Conservation (phyloP, 1,284 basidiomycete species). For the Heliocybe sulcata region DNA sequence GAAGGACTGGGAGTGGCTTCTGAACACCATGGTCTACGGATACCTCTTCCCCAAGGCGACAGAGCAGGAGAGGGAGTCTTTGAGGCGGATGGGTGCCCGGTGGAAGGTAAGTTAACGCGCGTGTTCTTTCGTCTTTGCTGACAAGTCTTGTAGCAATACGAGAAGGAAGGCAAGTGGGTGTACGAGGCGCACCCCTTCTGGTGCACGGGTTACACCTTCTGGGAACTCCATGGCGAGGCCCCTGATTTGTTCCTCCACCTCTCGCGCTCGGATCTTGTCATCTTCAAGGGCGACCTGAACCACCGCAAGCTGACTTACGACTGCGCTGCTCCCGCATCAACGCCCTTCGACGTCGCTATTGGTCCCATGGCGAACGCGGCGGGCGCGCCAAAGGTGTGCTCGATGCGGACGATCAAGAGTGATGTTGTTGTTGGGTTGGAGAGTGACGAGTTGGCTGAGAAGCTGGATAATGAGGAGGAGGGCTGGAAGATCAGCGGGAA, state of each 20-base stretch:
- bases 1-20: slow-evolving; percentile 94
- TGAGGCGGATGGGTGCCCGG: slow-evolving; percentile 75
- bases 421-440: slow-evolving; percentile 72
- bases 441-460: slow-evolving; percentile 73
- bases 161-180: slow-evolving; percentile 88
- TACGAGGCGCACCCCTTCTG: slow-evolving; percentile 98
- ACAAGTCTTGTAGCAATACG: slow-evolving; percentile 65
- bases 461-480: slow-evolving; percentile 80
- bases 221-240: slow-evolving; percentile 86
- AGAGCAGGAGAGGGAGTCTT: slow-evolving; percentile 77
- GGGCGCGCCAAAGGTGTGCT: slow-evolving; percentile 85
- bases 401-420: slow-evolving; percentile 84
- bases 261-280: slow-evolving; percentile 85
- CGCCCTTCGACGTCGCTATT: slow-evolving; percentile 88
- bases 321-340: slow-evolving; percentile 87
- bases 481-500: slow-evolving; percentile 98
- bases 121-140: not conserved
- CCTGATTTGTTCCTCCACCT: slow-evolving; percentile 94
- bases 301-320: slow-evolving; percentile 90
- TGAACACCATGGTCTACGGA: slow-evolving; percentile 84
- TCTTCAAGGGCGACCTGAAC: slow-evolving; percentile 63
- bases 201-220: slow-evolving; percentile 94
- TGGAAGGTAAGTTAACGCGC: slow-evolving; percentile 69
- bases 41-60: slow-evolving; percentile 79
- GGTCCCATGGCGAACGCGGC: slow-evolving; percentile 88